Evolutionary conservation across 352 stramenopile genomes (phyloP).

Genomic region (Phytophthora tentaculata): DNA sequence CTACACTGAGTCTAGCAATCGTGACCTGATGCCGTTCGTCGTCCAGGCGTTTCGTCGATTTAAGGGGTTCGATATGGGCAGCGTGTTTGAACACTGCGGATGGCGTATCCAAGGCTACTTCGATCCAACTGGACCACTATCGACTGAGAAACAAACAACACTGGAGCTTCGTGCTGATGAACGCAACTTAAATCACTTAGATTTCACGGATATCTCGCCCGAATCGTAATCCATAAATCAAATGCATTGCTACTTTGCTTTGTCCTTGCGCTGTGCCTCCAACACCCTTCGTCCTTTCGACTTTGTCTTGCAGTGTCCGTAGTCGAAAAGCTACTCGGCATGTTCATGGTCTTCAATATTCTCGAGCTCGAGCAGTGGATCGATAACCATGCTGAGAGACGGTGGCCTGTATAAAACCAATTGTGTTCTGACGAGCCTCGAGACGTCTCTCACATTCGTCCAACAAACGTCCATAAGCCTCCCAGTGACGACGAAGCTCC

Average conservation of each 20-base stretch:
- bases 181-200: not conserved
- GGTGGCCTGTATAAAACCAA: not conserved
- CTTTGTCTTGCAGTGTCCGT: not conserved
- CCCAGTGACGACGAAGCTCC: not conserved
- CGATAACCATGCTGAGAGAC: not conserved
- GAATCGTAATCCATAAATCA: not conserved
- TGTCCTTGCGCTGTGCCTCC: not conserved
- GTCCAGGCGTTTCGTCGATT: not conserved
- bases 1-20: not conserved
- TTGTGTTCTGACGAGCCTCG: not conserved
- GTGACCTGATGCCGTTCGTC: not conserved
- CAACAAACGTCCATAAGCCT: not conserved
- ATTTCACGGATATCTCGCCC: not conserved
- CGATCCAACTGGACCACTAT: not conserved
- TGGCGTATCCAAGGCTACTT: not conserved
- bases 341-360: not conserved
- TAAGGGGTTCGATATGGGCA: not conserved
- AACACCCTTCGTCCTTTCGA: not conserved
- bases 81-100: not conserved
- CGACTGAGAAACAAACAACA: not conserved
- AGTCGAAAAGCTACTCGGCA: not conserved
- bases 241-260: not conserved
- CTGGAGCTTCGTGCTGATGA: not conserved
- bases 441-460: not conserved
- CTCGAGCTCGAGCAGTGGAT: not conserved